Evolutionary conservation across 768 basidiomycete species (phyloP).

Genomic region (Lentinula guzmanii): DNA sequence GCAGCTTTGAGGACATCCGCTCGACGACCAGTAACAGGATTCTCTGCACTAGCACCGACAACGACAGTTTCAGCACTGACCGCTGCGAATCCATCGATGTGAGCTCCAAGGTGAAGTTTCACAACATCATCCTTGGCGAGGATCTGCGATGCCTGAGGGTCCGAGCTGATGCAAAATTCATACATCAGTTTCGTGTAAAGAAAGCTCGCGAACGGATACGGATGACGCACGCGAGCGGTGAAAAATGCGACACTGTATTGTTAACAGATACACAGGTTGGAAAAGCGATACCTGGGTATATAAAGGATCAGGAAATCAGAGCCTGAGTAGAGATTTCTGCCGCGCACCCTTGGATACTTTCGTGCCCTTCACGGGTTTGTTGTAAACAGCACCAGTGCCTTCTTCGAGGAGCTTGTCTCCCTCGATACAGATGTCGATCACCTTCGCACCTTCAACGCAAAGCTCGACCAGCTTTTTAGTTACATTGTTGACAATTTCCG

Average conservation of each 20-base stretch:
- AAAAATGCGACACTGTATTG: constrained; percentile 94
- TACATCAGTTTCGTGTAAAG: constrained; percentile 5
- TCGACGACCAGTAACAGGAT: constrained; percentile 76
- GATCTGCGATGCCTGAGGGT: constrained; percentile 59
- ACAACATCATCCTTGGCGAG: constrained; percentile 88
- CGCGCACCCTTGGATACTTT: constrained; percentile 80
- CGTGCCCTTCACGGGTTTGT: constrained; percentile 84
- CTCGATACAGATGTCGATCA: constrained; percentile 86
- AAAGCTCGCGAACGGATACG: constrained; percentile 10
- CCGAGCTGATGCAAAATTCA: constrained; percentile 45
- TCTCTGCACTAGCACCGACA: constrained; percentile 67
- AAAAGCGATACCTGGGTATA: constrained; percentile 74
- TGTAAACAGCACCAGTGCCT: constrained; percentile 80
- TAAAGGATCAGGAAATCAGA: background rate
- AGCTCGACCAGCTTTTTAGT: constrained; percentile 80
- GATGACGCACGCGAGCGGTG: constrained; percentile 80
- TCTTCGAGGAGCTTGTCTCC: constrained; percentile 92
- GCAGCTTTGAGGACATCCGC: constrained; percentile 95
- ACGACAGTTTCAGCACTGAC: constrained; percentile 92
- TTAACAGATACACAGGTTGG: constrained; percentile 93
- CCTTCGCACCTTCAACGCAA: constrained; percentile 75
- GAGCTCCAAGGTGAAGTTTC: constrained; percentile 93
- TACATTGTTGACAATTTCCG: constrained; percentile 82
- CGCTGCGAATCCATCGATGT: constrained; percentile 95
- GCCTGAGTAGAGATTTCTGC: background rate